Evolutionary conservation across 2,329 filamentous ascomycete species (phyloP), one percentile per base, ranked within the genome.

Genomic region (Pseudogymnoascus sp.): DNA sequence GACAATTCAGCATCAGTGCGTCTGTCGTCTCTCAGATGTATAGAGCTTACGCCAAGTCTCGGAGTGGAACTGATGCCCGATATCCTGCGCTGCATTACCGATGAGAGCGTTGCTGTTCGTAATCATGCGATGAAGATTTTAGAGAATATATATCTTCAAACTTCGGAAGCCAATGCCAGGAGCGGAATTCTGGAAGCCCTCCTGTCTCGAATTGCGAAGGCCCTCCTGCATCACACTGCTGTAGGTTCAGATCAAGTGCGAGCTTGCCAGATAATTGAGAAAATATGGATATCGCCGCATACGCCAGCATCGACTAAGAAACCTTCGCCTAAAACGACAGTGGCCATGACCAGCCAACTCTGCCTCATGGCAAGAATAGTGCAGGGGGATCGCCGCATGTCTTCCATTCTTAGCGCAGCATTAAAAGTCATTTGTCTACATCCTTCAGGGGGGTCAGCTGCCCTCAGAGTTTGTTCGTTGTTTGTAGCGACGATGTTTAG

Each of bases 121-220:
- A 97, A 96, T 74, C 85, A 90, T 63, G 90, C 92, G n/a, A 94
- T 97, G 81, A 92, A 91, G 68, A 80, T 96, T 35, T 83, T 94
- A 17, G 92, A 91, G 68, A 91, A 96, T 59, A 89, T 96, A 2
- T 97, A 96, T 70, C 78, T 92, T 25, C 87, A 86, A 27, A 92
- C 91, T 55, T 77, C 81, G 7, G 85, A 84, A 62, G 84, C 83
- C 64, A 79, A 81, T 3, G 77, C 92, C 38, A 90, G 90, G 63
- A 84, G 89, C 58, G 80, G 81, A 29, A 93, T 97, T 67, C 86
- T 91, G 5, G 89, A 88, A 64, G 87, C 85, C 36, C 76, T 97
- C 62, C 84, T 97, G 3, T 84, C 87, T 64, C 85, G 91, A 93
- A 97, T 68, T 89, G 92, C 65, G 82, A 85, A 51, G 90, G 96